Base-by-base conservation (phyloP, 352 stramenopile species). In the Phytophthora cryptogea region DNA sequence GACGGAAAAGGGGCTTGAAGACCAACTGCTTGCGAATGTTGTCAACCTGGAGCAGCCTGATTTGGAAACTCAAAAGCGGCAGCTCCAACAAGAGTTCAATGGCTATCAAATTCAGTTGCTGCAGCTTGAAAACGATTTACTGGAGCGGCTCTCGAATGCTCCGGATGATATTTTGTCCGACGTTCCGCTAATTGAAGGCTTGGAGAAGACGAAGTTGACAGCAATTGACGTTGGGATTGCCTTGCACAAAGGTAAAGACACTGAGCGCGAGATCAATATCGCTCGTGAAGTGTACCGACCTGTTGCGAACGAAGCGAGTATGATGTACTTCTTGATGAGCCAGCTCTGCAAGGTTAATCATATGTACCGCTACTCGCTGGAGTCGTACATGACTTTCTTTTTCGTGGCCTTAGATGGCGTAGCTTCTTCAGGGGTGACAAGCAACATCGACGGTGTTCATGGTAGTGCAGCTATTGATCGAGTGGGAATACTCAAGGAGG, bases 361-460 rank as follows among this genome's bases (percentile, higher is more conserved):
- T 75, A 97, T 97, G 90, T 97, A 98, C 57, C 88, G 96, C 27
- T 98, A 97, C 69, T 97, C 88, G 17, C 83, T 98, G 28, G 92
- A 97, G 54, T 89, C 81, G 7, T 95, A 92, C 59, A 89, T 94
- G 74, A 89, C 85, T 5, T 95, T 94, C 41, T 95, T 94, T 60
- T 94, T 88, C 43, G 76, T 89, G 5, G 79, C 86, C 4, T 75
- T 97, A 81, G 59, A 89, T 53, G 75, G 80, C 31, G 63, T 97
- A 30, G 61, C 82, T 33, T 20, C 33, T 8, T 6, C 52, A 55
- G 32, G 46, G 28, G 20, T 11, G 8, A 14, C 28, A 16, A 17
- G 2, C 11, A 62, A 17, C 17, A 23, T 10, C 8, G 54, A 61
- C 20, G 46, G 26, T 0, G 51, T 14, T 44, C 39, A 61, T 23